phyloP scores from a whole-genome alignment of 106 monocot genomes.

The Phalaenopsis aphrodite region DNA sequence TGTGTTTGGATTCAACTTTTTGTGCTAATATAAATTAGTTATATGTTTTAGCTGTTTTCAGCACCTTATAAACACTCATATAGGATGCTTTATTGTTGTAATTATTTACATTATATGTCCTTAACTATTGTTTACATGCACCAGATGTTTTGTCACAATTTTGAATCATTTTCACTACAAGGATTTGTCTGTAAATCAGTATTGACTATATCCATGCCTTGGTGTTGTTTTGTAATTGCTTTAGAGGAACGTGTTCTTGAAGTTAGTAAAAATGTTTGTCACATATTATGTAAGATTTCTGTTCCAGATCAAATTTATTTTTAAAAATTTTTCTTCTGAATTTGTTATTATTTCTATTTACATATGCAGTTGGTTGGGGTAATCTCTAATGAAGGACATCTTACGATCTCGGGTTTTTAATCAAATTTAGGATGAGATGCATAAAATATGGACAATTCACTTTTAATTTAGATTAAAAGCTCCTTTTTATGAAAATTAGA shows the following conservation, averaged over 20 bases:
- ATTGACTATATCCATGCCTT: not conserved
- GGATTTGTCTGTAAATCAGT: not conserved
- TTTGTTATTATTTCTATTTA: no score
- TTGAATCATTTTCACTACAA: not conserved
- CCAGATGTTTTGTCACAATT: not conserved
- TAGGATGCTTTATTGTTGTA: not conserved
- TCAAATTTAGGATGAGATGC: no score
- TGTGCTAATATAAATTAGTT: not conserved
- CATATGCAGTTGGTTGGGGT: no score
- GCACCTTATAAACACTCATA: not conserved
- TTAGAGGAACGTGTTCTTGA: not conserved
- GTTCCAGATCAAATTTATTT: not conserved
- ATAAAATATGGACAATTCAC: no score
- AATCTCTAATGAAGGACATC: no score
- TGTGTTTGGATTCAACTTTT: not conserved
- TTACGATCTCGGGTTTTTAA: no score
- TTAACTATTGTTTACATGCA: no score
- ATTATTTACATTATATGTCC: not conserved
- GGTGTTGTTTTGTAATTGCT: not conserved
- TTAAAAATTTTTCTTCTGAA: not conserved
- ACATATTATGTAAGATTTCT: not conserved
- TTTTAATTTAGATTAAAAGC: no score
- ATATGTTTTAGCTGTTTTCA: not conserved
- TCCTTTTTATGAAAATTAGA: no score
- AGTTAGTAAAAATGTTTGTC: not conserved